phyloP scores from a whole-genome alignment of 805 yeast species.

The Danielia reshetovae region DNA sequence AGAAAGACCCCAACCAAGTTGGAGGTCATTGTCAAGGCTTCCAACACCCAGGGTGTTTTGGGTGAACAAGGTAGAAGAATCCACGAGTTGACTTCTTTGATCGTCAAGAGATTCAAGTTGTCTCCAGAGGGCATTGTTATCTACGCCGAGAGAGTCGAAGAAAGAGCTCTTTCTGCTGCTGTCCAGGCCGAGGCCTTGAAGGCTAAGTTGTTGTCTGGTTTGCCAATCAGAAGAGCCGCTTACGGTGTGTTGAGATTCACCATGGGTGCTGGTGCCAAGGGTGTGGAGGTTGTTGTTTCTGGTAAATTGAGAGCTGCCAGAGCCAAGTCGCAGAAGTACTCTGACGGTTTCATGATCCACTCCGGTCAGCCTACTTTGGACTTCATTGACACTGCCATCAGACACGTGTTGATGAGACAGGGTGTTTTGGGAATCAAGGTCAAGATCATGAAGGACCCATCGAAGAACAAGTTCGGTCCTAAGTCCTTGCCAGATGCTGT shows the following conservation, averaged over 20 bases:
- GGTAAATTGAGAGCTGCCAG: slow-evolving; percentile 99
- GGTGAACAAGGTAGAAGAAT: slow-evolving; percentile 99
- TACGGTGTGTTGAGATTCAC: slow-evolving; percentile 99
- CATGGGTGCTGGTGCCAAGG: slow-evolving; percentile 99
- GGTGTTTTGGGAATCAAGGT: slow-evolving; percentile 99
- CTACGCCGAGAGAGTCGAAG: slow-evolving; percentile 99
- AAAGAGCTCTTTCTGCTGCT: slow-evolving; percentile 98
- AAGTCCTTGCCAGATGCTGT: slow-evolving; percentile 94
- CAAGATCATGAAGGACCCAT: slow-evolving; percentile 99
- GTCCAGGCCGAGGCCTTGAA: slow-evolving; percentile 99
- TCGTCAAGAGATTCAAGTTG: slow-evolving; percentile 98
- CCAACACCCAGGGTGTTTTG: slow-evolving; percentile 96
- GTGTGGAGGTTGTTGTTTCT: slow-evolving; percentile 99
- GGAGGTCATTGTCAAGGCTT: slow-evolving; percentile 97
- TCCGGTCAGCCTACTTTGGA: slow-evolving; percentile 99
- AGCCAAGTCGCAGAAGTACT: slow-evolving; percentile 99
- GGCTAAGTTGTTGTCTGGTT: slow-evolving; percentile 97
- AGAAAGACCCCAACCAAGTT: slow-evolving; percentile 97
- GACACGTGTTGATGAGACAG: slow-evolving; percentile 99
- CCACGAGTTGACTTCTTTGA: slow-evolving; percentile 95
- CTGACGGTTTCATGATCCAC: slow-evolving; percentile 99
- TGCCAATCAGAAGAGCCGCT: slow-evolving; percentile 99
- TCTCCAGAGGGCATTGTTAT: slow-evolving; percentile 89
- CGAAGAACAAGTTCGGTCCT: slow-evolving; percentile 79
- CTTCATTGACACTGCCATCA: slow-evolving; percentile 97